A percentile compares a stretch with the other conserved stretches of the same genome.
Conservation (phyloP, 148 eudicot genomes). For the Amaranthus hypochondriacus region DNA sequence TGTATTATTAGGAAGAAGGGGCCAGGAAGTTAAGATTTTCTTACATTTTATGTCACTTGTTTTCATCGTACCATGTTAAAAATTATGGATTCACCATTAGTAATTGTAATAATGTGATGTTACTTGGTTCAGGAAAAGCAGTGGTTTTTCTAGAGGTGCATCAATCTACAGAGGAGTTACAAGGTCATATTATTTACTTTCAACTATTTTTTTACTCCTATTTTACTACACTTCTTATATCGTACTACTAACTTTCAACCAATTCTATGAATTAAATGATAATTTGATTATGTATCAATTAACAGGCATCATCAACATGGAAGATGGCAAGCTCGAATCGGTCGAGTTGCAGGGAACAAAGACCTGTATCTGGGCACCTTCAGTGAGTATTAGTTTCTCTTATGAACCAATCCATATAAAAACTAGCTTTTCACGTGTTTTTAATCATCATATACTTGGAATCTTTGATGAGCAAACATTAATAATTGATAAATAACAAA, state of each 20-base stretch:
- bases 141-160: constrained; percentile 97
- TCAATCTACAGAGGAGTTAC: constrained; percentile 95
- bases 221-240: constrained; percentile 11
- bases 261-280: neutral
- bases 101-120: too few species aligned
- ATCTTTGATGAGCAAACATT: constrained; percentile 15
- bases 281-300: constrained; percentile 12
- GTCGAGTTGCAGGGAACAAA: constrained; percentile 93
- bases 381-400: constrained; percentile 41
- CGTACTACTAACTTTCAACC: neutral
- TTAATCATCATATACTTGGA: neutral
- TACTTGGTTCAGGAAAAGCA: constrained; percentile 63
- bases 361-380: constrained; percentile 94
- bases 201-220: neutral
- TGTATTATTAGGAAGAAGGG: too few species aligned
- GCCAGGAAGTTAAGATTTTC: too few species aligned
- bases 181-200: constrained; percentile 37
- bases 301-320: constrained; percentile 97
- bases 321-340: constrained; percentile 97
- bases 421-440: constrained; percentile 8
- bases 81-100: too few species aligned
- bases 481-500: constrained; percentile 10
- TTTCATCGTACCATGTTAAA: too few species aligned
- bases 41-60: too few species aligned
- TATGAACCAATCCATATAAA: neutral